Evolutionary conservation across 352 stramenopile genomes (phyloP), one percentile per base, ranked within the genome.

Genomic region (Phytopythium delawarense): DNA sequence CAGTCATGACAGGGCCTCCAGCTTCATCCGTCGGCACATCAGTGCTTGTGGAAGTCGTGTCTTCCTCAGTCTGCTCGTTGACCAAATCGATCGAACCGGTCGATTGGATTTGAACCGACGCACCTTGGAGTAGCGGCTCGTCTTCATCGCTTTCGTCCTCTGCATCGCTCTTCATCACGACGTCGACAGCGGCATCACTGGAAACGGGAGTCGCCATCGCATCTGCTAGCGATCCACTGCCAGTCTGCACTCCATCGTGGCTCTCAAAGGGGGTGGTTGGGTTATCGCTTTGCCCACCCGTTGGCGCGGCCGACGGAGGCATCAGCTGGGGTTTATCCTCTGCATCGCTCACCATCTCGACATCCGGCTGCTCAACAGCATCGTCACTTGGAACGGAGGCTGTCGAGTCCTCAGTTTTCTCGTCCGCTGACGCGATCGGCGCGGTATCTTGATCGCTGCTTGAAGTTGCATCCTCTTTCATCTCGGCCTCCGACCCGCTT

Each of bases 91-190:
- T 50, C 9, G 46, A 20, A 4, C 32, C 7, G 21, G 4, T 52
- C 21, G 6, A 21, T 1, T 32, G 9, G 8, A 21, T 18, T 7
- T 50, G 8, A 30, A 50, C 45, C 46, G 23, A 1, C 2, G 12
- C n/a, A 4, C 3, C n/a, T 32, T 54, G 48, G 34, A 25, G 48
- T 1, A 54, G 25, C 4, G 48, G 48, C 48, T 54, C 48, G 25
- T 92, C 81, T 63, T 89, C 71, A 23, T 92, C 83, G 7, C 72
- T 76, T 28, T 77, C 76, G 62, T 86, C 69, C 8, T 80, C 68
- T 23, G 64, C 52, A 7, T 65, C 54, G 28, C 53, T 58, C 40
- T 45, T 69, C 25, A 74, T 46, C 7, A 50, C 34, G 7, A 44
- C 30, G 23, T 60, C 34, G 1, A 67, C 30, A 32, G 18, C 51